phyloP scores from a whole-genome alignment of 1,284 basidiomycete species.

The Trichosporon faecale region DNA sequence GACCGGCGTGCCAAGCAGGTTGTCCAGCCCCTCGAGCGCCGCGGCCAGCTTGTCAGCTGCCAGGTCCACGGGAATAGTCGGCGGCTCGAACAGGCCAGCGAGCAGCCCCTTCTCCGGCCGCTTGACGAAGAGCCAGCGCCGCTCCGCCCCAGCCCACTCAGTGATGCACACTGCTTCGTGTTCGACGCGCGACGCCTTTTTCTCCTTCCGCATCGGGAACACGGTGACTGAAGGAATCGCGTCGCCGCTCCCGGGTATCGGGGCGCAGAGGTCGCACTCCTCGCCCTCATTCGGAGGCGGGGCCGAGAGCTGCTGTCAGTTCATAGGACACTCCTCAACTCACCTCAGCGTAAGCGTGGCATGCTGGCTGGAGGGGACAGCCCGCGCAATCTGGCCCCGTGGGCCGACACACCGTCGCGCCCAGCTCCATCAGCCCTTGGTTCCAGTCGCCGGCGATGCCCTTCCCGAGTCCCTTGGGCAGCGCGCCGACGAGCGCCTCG shows the following conservation, averaged over 20 bases:
- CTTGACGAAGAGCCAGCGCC: slow-evolving; percentile 69
- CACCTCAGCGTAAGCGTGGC: slow-evolving; percentile 62
- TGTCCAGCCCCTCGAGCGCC: slow-evolving; percentile 9
- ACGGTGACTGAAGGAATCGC: slow-evolving; percentile 58
- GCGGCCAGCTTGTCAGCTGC: slow-evolving; percentile 15
- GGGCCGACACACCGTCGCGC: slow-evolving; percentile 84
- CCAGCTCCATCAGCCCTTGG: slow-evolving; percentile 64
- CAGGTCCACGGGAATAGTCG: slow-evolving; percentile 33
- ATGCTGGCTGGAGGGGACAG: slow-evolving; percentile 70
- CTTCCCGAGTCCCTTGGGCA: slow-evolving; percentile 41
- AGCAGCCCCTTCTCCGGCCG: slow-evolving; percentile 81
- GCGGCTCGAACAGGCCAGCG: slow-evolving; percentile 65
- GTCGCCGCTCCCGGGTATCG: slow-evolving; percentile 53
- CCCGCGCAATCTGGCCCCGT: slow-evolving; percentile 67
- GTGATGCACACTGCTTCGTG: slow-evolving; percentile 79
- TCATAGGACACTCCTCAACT: not conserved
- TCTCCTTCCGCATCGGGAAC: slow-evolving; percentile 82
- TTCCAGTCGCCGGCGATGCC: slow-evolving; percentile 71
- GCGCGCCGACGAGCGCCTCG: slow-evolving; percentile 61
- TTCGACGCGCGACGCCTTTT: slow-evolving; percentile 80
- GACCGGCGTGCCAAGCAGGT: not conserved
- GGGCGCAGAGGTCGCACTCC: slow-evolving; percentile 72
- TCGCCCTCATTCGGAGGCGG: slow-evolving; percentile 52
- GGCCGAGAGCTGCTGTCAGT: slow-evolving; percentile 24
- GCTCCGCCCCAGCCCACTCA: slow-evolving; percentile 62